A percentile compares a stretch with the other conserved stretches of the same genome.
These are phyloP conservation scores for Fagus crenata DNA, from an alignment of 306 rosid species.

Conservation along the genomic window DNA sequence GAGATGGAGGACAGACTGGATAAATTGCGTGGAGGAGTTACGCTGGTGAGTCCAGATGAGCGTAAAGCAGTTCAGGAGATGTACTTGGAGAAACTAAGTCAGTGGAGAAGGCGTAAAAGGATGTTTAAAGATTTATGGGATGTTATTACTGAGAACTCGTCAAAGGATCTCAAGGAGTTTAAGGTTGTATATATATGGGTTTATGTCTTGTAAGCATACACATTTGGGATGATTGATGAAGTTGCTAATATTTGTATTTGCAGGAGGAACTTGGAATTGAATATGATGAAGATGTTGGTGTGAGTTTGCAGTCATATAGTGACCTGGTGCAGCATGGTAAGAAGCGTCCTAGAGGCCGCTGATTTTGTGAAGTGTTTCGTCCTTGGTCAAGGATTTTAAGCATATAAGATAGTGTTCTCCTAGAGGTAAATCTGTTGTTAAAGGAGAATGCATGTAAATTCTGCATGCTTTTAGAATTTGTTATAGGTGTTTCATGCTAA, in stretches of 20 bases:
- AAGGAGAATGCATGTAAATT: constrained; percentile 8
- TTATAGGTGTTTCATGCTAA: constrained; percentile 6
- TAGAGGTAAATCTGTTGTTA: not conserved
- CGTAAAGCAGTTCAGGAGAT: constrained; percentile 57
- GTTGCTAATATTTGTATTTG: constrained; percentile 12
- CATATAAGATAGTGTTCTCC: constrained; percentile 23
- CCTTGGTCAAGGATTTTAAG: constrained; percentile 17
- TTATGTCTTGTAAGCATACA: not conserved
- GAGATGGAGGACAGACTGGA: constrained; percentile 70
- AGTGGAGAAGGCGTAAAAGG: constrained; percentile 92
- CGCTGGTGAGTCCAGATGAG: constrained; percentile 87
- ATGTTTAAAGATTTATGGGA: constrained; percentile 94
- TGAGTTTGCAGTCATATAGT: constrained; percentile 62
- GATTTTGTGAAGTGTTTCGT: constrained; percentile 30
- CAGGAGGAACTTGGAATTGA: constrained; percentile 95
- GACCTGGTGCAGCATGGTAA: constrained; percentile 59
- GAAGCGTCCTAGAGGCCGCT: constrained; percentile 61
- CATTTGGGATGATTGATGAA: constrained; percentile 9
- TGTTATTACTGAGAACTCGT: constrained; percentile 82
- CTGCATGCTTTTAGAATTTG: constrained; percentile 6
- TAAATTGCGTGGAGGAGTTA: constrained; percentile 76
- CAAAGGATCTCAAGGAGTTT: constrained; percentile 80
- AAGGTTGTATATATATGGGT: constrained; percentile 45
- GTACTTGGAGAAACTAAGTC: constrained; percentile 53
- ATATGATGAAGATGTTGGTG: constrained; percentile 73